A percentile compares a stretch with the other conserved stretches of the same genome.
Evolutionary conservation across 768 basidiomycete genomes (phyloP).

Genomic region (Mycena kentingensis): DNA sequence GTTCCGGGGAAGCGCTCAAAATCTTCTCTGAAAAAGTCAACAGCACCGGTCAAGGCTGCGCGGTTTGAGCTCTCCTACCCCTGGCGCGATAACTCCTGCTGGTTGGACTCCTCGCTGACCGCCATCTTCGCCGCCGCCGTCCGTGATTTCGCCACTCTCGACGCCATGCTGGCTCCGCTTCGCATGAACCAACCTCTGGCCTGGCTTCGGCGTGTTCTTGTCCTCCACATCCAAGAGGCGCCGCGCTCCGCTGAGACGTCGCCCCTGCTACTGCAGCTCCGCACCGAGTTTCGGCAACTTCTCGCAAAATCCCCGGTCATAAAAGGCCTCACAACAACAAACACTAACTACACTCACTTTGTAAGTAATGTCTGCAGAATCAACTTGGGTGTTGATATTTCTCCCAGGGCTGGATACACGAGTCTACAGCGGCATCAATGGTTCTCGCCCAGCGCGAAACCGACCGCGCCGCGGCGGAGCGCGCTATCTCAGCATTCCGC

Average conservation of each 20-base stretch:
- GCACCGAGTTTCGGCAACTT: background rate
- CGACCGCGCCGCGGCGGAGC: no score
- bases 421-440: no score
- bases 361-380: no score
- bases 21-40: no score
- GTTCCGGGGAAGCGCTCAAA: no score
- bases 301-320: background rate
- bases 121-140: background rate
- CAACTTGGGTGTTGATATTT: no score
- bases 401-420: no score
- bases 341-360: no score
- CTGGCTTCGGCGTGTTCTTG: background rate
- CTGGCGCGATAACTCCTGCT: conserved; percentile 14
- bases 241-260: background rate
- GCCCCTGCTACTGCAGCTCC: background rate
- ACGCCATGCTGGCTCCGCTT: background rate
- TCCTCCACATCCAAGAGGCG: background rate
- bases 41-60: background rate
- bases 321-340: no score
- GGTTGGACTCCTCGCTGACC: conserved; percentile 13
- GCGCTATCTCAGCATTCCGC: no score
- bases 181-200: background rate
- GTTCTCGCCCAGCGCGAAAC: no score
- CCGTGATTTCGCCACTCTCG: background rate
- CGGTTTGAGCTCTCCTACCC: conserved; percentile 11